Base-by-base conservation (phyloP, 1,284 basidiomycete species). In the Tremellales sp. region DNA sequence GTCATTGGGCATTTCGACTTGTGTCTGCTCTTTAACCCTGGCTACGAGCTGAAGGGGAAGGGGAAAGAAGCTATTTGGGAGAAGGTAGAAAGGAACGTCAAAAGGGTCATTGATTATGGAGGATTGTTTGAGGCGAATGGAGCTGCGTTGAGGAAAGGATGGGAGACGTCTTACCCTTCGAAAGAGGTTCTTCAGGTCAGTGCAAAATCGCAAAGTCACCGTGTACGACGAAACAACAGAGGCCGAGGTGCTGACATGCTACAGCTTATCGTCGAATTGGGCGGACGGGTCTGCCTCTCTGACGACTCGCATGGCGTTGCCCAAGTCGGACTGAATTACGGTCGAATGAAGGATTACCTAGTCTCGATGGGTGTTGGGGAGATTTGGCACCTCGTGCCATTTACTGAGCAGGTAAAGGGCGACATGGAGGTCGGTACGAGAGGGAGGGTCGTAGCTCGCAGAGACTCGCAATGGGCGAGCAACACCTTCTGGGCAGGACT, bases 241-340 rank as follows among this genome's bases (percentile, higher is more conserved):
- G n/a, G n/a, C n/a, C n/a, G n/a, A n/a, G n/a, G n/a, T n/a, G 11
- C 8, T 19, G 17, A 25, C 46, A 41, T 45, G 54, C 31, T 17
- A 42, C 59, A 93, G 87, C 68, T 87, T 15, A 88, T 97, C 52
- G 61, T 82, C 12, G 64, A 77, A 17, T 68, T 78, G 31, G 80
- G 80, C 5, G 94, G 94, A 0, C 80, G 83, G 21, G 80, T 97
- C 51, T 83, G 86, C 19, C 79, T 97, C 17, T 97, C 93, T 2
- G 94, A 98, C 70, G 94, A 98, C 72, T 94, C 92, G 49, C 94
- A 98, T 65, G 91, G 91, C 0, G 85, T 89, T 1, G 80, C 84
- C 33, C 84, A 84, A 15, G 91, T 98, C 39, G 94, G 89, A 0
- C 76, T 92, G 46, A 92, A 97, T 71, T 98, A 96, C 64, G 60